Conservation (phyloP, 345 rosid species). For the Salix arbutifolia region DNA sequence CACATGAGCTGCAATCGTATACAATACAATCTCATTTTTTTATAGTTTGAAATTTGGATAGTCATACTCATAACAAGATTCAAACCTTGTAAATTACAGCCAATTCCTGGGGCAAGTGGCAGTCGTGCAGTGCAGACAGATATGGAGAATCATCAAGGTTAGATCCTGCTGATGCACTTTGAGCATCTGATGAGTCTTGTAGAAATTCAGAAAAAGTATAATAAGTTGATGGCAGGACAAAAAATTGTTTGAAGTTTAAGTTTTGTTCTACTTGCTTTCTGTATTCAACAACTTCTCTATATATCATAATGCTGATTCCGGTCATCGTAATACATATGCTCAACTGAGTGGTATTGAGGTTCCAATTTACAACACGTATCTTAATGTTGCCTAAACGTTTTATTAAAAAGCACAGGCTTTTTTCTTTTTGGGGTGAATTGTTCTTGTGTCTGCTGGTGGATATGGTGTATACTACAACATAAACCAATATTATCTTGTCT, state of each 20-base stretch:
- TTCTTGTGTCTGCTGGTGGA: background rate
- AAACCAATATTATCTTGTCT: background rate
- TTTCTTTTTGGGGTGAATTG: too few relatives aligned
- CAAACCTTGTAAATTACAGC: slow-evolving; percentile 36
- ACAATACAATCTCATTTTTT: background rate
- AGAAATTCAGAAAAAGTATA: too few relatives aligned
- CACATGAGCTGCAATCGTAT: background rate
- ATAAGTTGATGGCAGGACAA: background rate
- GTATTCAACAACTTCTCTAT: background rate
- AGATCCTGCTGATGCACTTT: slow-evolving; percentile 24
- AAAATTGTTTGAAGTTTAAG: background rate
- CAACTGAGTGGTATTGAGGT: background rate
- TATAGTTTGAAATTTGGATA: slow-evolving; percentile 4
- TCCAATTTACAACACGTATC: too few relatives aligned
- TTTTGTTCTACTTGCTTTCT: background rate
- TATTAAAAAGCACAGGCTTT: too few relatives aligned
- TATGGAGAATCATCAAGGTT: slow-evolving; percentile 62
- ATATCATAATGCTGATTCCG: background rate
- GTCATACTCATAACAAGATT: background rate
- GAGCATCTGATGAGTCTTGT: slow-evolving; percentile 16
- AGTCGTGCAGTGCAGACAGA: slow-evolving; percentile 49
- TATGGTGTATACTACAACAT: background rate
- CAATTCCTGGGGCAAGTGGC: slow-evolving; percentile 62
- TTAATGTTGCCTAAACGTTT: too few relatives aligned
- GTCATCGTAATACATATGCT: background rate